phyloP scores from a whole-genome alignment of 176 grass and related monocot genomes.

The Eleusine coracana region DNA sequence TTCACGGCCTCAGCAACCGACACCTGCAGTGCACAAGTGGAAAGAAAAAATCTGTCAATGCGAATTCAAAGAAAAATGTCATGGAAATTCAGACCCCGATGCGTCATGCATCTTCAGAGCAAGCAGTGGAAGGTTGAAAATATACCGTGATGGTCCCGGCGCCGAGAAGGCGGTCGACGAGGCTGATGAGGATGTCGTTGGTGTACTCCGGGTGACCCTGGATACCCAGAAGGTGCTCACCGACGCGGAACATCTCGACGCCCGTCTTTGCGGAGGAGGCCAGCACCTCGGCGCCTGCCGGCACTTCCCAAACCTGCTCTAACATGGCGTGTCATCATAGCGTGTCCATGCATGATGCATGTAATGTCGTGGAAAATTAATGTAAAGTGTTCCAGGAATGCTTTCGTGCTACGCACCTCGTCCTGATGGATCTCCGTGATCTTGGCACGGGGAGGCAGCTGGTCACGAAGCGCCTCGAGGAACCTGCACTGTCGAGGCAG shows the following conservation, averaged over 20 bases:
- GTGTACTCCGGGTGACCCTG: conserved; percentile 95
- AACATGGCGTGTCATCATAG: too few species aligned
- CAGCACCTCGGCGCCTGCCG: conserved; percentile 65
- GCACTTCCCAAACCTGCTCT: conserved; percentile 74
- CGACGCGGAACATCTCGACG: conserved; percentile 81
- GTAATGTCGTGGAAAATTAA: too few species aligned
- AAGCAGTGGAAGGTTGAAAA: not conserved
- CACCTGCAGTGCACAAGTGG: conserved; percentile 18
- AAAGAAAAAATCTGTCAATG: not conserved
- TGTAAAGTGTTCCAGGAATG: too few species aligned
- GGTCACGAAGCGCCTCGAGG: conserved; percentile 34
- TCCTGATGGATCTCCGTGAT: conserved; percentile 83
- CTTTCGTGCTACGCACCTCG: conserved; percentile 32
- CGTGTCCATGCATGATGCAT: too few species aligned
- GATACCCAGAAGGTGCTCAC: conserved; percentile 69
- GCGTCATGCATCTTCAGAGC: not conserved
- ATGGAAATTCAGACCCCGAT: not conserved
- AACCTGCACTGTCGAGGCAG: conserved; percentile 32
- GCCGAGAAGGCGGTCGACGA: conserved; percentile 67
- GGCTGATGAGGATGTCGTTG: conserved; percentile 69
- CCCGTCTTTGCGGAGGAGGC: conserved; percentile 68
- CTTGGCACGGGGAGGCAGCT: conserved; percentile 34
- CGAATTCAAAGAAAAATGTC: not conserved
- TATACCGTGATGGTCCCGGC: conserved; percentile 56
- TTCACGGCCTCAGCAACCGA: conserved; percentile 57